Conservation (phyloP, 805 yeast species). For the Suhomyces vadensis region DNA sequence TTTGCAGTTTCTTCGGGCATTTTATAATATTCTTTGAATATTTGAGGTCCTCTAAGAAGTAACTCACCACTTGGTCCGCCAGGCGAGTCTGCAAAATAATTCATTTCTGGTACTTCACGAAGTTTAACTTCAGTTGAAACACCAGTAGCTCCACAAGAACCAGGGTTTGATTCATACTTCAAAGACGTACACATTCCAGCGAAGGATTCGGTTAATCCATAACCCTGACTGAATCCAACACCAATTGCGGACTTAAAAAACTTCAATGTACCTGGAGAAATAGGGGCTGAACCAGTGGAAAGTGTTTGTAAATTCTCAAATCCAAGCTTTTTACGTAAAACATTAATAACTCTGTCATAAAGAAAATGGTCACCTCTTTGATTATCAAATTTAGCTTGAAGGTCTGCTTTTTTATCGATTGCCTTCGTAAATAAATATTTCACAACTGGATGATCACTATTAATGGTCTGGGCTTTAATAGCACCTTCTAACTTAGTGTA, state of each 20-base stretch:
- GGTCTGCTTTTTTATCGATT: conserved; percentile 27
- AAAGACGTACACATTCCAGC: conserved; percentile 50
- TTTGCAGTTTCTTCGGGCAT: conserved; percentile 54
- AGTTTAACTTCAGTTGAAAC: conserved; percentile 54
- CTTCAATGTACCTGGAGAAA: conserved; percentile 58
- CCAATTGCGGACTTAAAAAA: conserved; percentile 65
- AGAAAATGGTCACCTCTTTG: conserved; percentile 29
- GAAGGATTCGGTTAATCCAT: conserved; percentile 68
- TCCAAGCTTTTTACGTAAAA: conserved; percentile 35
- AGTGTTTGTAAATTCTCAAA: conserved; percentile 29
- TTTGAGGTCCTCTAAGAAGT: conserved; percentile 63
- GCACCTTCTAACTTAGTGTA: conserved; percentile 48
- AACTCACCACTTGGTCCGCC: conserved; percentile 59
- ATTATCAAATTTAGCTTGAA: conserved; percentile 19
- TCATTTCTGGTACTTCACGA: conserved; percentile 64
- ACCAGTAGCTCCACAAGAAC: conserved; percentile 65
- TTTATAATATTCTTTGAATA: conserved; percentile 57
- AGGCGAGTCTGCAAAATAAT: conserved; percentile 38
- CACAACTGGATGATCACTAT: conserved; percentile 35
- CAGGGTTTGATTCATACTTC: conserved; percentile 47
- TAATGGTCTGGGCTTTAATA: conserved; percentile 48
- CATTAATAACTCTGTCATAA: conserved; percentile 32
- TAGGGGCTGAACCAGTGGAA: conserved; percentile 65
- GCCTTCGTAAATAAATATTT: conserved; percentile 30
- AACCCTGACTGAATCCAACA: conserved; percentile 65